Evolutionary conservation across 805 yeast genomes (phyloP).

Genomic region (Wickerhamiella azyma): DNA sequence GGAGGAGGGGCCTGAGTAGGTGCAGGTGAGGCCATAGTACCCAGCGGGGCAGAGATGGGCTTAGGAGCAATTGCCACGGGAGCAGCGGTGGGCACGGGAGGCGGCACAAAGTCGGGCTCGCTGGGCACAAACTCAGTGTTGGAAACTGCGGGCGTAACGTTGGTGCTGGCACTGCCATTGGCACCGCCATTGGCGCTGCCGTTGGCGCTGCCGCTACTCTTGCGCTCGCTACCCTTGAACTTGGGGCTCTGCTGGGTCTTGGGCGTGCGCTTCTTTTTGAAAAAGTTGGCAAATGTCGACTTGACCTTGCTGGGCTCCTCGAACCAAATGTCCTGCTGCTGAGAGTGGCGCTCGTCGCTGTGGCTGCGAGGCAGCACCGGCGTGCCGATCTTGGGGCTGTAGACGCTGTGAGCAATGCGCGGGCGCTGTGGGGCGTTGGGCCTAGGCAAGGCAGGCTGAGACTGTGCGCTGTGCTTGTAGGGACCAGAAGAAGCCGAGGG

Average conservation of each 20-base stretch:
- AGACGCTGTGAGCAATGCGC: conserved; percentile 4
- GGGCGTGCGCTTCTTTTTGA: conserved; percentile 6
- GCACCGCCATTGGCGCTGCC: no score
- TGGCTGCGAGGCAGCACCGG: conserved; percentile 1
- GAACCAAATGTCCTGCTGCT: conserved; percentile 4
- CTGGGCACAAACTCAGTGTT: background rate
- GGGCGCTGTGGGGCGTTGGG: background rate
- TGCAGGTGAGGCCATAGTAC: background rate
- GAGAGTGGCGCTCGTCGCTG: conserved; percentile 3
- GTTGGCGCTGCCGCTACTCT: no score
- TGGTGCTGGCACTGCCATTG: background rate
- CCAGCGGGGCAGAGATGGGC: no score
- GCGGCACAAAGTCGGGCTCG: background rate
- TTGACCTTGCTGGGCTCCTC: conserved; percentile 5
- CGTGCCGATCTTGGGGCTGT: conserved; percentile 5
- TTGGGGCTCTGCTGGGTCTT: background rate
- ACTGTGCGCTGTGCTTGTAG: background rate
- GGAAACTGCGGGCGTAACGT: background rate
- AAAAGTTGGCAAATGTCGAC: conserved; percentile 1
- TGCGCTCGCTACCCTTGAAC: background rate
- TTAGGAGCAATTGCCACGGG: background rate
- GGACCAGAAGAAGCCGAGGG: no score
- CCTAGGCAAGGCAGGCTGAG: background rate
- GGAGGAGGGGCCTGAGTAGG: background rate
- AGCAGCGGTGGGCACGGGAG: background rate